phyloP scores from a whole-genome alignment of 1,284 basidiomycete species.

The Salmacisia buchloeana region DNA sequence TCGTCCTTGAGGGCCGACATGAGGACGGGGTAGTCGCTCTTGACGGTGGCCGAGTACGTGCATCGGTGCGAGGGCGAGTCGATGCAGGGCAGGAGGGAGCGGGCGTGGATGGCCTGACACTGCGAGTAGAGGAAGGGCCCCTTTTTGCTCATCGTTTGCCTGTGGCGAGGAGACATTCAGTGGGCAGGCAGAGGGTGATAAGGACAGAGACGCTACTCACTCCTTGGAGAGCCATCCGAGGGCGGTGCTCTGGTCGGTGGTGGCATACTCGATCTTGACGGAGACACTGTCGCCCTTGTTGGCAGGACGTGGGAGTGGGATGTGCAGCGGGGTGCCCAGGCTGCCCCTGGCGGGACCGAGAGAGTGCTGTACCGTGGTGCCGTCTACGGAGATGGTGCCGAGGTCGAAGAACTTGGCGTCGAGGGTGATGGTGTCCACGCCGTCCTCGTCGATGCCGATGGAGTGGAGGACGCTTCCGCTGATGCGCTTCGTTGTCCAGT shows the following conservation, averaged over 20 bases:
- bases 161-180: slow-evolving; percentile 48
- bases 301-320: slow-evolving; percentile 47
- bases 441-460: slow-evolving; percentile 60
- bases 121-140: slow-evolving; percentile 84
- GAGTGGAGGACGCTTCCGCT: slow-evolving; percentile 68
- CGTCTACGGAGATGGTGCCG: slow-evolving; percentile 59
- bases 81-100: slow-evolving; percentile 39
- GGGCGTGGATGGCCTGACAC: slow-evolving; percentile 64
- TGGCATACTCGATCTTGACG: slow-evolving; percentile 54
- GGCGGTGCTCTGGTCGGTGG: slow-evolving; percentile 72
- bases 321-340: slow-evolving; percentile 51
- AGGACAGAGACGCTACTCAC: slow-evolving; percentile 53
- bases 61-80: slow-evolving; percentile 48
- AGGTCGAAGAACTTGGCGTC: slow-evolving; percentile 74
- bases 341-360: slow-evolving; percentile 54
- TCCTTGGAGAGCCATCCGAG: slow-evolving; percentile 89
- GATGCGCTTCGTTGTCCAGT: slow-evolving; percentile 67
- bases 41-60: slow-evolving; percentile 43
- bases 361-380: slow-evolving; percentile 56
- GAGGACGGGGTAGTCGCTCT: slow-evolving; percentile 40
- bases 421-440: slow-evolving; percentile 67
- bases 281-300: slow-evolving; percentile 31
- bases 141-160: slow-evolving; percentile 77
- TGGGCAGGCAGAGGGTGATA: background rate
- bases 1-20: slow-evolving; percentile 46